Evolutionary conservation across 202 grass and related monocot species (phyloP), one percentile per base, ranked within the genome.

Genomic region (Zoysia matrella): DNA sequence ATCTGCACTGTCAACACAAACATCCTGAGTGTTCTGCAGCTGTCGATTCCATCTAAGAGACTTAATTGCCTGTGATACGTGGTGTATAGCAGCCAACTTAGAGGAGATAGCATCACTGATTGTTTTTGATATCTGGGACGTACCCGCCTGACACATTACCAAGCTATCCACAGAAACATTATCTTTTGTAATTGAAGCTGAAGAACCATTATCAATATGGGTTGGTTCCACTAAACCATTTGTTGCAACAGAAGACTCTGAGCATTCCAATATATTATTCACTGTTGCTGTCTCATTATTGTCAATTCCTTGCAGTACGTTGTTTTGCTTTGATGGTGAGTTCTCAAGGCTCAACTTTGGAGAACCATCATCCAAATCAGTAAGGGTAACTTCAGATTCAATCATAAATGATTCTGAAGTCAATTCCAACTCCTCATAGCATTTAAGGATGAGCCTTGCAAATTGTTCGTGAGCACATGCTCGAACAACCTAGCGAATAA

Each of bases 381-480:
- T 93, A 83, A 98, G 90, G 80, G 85, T 95, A 81, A 91, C 85
- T 87, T 94, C 96, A 54, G 92, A 99, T 85, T 92, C 96, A 62
- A 91, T 88, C 80, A 95, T 47, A 89, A 90, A 93, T 22, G 85
- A 92, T 74, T 99, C 92, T 69, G 83, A 90, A 78, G 81, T 88
- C 72, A 99, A 75, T 88, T 99, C 96, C 86, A 99, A 85, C 41
- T 99, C 92, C 78, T 99, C 96, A 0, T 99, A 95, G 50, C 91
- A 95, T 73, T 88, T 95, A 46, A 99, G 91, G 54, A 95, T 95
- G 73, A 99, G 91, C 58, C 96, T 95, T 18, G 92, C 96, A 93
- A 95, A 95, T 77, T 99, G 90, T 89, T 99, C 96, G 68, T 95
- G 96, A 61, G 96, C 96, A 92, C 88, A 92, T 81, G 89, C 96